Evolutionary conservation across 208 protist genomes (phyloP), one percentile per base, ranked within the genome.

Genomic region (Paratrypanosoma confusum): DNA sequence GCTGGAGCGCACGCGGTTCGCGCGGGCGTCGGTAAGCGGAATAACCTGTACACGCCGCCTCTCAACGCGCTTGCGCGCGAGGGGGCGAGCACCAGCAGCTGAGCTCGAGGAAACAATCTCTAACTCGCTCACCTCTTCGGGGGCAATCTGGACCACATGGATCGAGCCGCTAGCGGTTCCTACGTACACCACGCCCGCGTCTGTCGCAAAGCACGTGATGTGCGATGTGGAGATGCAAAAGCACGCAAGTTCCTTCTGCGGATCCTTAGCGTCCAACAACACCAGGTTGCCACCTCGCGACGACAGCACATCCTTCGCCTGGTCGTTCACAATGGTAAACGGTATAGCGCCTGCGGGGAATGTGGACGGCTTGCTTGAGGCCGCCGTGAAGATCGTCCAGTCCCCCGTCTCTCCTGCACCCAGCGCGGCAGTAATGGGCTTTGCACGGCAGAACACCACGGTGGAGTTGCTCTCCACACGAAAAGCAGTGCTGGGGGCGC

Each of bases 101-200:
- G n/a, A n/a, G n/a, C n/a, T n/a, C n/a, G n/a, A n/a, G n/a, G n/a
- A n/a, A 29, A 43, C 7, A 24, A 50, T 11, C 17, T 63, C 41
- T 8, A 54, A 35, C 24, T 55, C 47, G 11, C 31, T 40, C 29
- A 20, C 49, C 21, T 46, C 40, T 21, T 45, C 40, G 45, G 39
- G 14, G 11, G 24, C 41, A 24, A 63, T 63, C 29, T 18, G 45
- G 18, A 55, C 13, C 20, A 49, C 24, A 17, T 53, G 57, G 35
- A 65, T 65, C 7, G 57, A 39, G 20, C 57, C 57, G 40, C 50
- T 57, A 17, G 49, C 38, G 49, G 57, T 53, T 40, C 57, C 57
- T 28, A 53, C 44, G 42, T 53, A 65, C 45, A 52, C 50, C 43
- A 16, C 45, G 11, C 49, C 49, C 25, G 40, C 2, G 20, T 65